phyloP scores from a whole-genome alignment of 495 filamentous ascomycete genomes.

The Penicillium maclennaniae region DNA sequence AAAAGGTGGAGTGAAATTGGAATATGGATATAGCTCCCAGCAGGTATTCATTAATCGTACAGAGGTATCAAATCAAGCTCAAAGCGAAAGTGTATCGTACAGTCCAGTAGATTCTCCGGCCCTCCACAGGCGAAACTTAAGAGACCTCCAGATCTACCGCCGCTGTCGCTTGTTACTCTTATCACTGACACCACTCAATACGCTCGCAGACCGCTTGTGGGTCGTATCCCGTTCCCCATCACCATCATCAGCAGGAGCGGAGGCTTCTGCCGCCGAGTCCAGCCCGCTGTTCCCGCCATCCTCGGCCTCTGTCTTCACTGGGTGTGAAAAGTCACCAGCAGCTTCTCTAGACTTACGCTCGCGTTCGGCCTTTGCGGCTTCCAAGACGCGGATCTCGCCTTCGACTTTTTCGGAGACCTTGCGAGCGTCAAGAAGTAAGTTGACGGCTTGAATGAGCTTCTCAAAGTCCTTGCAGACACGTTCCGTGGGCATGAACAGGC shows the following conservation, averaged over 20 bases:
- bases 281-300: constrained; percentile 21
- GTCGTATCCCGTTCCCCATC: constrained; percentile 21
- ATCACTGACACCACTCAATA: constrained; percentile 62
- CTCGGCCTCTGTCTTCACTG: constrained; percentile 36
- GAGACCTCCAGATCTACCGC: constrained; percentile 43
- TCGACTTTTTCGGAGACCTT: constrained; percentile 85
- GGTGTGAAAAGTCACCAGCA: constrained; percentile 17
- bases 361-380: constrained; percentile 59
- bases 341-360: constrained; percentile 41
- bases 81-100: constrained; percentile 8
- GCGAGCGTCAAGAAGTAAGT: constrained; percentile 70
- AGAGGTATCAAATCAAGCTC: constrained; percentile 22
- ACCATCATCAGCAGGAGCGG: background rate
- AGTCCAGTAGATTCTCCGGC: constrained; percentile 9
- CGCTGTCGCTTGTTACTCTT: constrained; percentile 69
- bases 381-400: constrained; percentile 71
- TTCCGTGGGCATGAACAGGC: constrained; percentile 82
- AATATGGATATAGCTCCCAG: constrained; percentile 17
- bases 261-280: constrained; percentile 13
- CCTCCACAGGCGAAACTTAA: background rate
- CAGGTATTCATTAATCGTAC: constrained; percentile 37
- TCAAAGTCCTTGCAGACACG: constrained; percentile 79
- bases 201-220: constrained; percentile 74
- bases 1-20: background rate
- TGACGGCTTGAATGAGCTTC: constrained; percentile 68